Conservation (phyloP, 257 asterid genomes). For the Paraleonurus japonicus region DNA sequence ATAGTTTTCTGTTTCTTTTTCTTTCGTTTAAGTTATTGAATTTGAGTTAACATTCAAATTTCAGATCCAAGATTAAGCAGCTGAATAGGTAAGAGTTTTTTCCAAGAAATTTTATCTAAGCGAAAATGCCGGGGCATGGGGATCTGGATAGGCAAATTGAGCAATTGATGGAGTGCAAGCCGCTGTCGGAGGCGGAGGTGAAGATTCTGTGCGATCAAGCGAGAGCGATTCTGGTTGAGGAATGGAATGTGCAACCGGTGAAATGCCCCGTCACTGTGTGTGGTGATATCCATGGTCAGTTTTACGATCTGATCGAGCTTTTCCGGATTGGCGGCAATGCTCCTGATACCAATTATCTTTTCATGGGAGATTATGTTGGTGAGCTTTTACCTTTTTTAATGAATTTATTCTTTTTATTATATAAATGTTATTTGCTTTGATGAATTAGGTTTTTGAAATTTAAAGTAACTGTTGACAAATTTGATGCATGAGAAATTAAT, state of each 20-base stretch:
- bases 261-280: slow-evolving; percentile 94
- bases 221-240: slow-evolving; percentile 79
- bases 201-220: slow-evolving; percentile 82
- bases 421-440: background rate
- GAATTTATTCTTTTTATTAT: slow-evolving; percentile 12
- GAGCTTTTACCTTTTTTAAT: slow-evolving; percentile 30
- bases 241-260: slow-evolving; percentile 95
- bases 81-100: slow-evolving; percentile 13
- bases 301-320: slow-evolving; percentile 87
- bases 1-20: background rate
- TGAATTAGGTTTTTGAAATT: background rate
- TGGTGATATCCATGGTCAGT: slow-evolving; percentile 92
- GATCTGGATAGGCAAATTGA: slow-evolving; percentile 90
- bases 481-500: slow-evolving; percentile 2
- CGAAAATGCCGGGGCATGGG: slow-evolving; percentile 74
- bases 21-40: background rate
- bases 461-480: background rate
- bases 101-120: background rate
- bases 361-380: slow-evolving; percentile 97
- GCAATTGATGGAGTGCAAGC: slow-evolving; percentile 94
- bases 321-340: slow-evolving; percentile 83
- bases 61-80: slow-evolving; percentile 41
- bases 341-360: slow-evolving; percentile 88
- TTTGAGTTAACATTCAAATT: background rate
- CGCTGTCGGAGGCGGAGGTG: slow-evolving; percentile 76